phyloP scores from a whole-genome alignment of 805 yeast species.

The Yamadazyma akitaensis region DNA sequence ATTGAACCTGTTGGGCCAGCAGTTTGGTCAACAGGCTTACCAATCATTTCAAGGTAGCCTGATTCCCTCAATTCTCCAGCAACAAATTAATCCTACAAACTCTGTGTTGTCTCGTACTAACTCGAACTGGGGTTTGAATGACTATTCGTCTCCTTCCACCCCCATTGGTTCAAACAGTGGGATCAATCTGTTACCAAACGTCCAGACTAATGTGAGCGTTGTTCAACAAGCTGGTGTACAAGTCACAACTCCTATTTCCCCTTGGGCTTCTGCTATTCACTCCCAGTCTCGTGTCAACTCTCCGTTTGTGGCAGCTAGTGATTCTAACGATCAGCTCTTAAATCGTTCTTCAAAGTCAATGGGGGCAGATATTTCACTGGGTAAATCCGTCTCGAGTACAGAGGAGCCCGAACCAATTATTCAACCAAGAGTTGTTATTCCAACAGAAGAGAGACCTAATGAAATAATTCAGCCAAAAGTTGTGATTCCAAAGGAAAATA shows the following conservation, averaged over 20 bases:
- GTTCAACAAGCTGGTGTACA: constrained; percentile 4
- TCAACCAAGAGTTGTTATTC: constrained; percentile 10
- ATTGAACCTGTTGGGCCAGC: constrained; percentile 5
- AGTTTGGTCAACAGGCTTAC: constrained; percentile 5
- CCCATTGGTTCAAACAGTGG: constrained; percentile 9
- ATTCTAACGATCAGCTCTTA: constrained; percentile 28
- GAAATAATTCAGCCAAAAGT: constrained; percentile 2
- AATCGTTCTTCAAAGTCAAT: constrained; percentile 38
- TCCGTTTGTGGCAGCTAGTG: constrained; percentile 31
- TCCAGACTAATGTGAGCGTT: background rate
- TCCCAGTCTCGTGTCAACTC: constrained; percentile 36
- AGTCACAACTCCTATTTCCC: constrained; percentile 37
- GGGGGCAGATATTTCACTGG: constrained; percentile 31
- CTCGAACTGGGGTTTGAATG: constrained; percentile 41
- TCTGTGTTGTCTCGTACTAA: constrained; percentile 31
- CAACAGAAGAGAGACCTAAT: background rate
- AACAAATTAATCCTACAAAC: constrained; percentile 28
- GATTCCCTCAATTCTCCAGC: constrained; percentile 34
- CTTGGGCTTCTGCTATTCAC: constrained; percentile 36
- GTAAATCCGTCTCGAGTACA: background rate
- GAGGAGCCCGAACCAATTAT: constrained; percentile 12
- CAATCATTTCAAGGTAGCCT: constrained; percentile 15
- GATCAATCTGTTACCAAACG: background rate
- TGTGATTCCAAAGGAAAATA: constrained; percentile 3
- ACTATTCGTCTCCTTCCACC: constrained; percentile 12